Conservation (phyloP, 179 eudicot genomes). For the Carnegiea gigantea region DNA sequence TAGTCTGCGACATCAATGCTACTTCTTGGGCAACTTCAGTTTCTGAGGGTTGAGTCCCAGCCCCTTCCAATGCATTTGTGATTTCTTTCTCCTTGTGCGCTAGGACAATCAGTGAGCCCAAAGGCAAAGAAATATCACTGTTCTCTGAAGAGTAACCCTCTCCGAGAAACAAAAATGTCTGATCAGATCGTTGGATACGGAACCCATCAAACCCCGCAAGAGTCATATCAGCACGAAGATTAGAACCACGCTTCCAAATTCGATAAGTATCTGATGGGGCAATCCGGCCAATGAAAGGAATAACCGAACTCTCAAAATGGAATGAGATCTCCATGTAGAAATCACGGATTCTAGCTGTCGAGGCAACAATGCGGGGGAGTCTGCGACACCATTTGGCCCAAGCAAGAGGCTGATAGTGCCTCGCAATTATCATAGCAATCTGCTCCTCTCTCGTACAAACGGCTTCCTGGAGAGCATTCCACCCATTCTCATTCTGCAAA, state of each 20-base stretch:
- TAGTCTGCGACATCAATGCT: slow-evolving; percentile 84
- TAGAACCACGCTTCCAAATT: slow-evolving; percentile 89
- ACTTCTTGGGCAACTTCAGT: slow-evolving; percentile 88
- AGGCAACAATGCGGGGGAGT: slow-evolving; percentile 77
- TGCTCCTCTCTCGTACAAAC: slow-evolving; percentile 82
- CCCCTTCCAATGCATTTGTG: slow-evolving; percentile 93
- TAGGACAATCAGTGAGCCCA: slow-evolving; percentile 75
- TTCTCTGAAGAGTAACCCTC: slow-evolving; percentile 72
- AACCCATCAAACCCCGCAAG: slow-evolving; percentile 95
- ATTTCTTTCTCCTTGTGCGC: slow-evolving; percentile 85
- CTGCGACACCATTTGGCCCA: slow-evolving; percentile 97
- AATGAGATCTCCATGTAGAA: slow-evolving; percentile 95
- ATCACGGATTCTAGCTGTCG: slow-evolving; percentile 72
- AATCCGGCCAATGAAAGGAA: slow-evolving; percentile 79
- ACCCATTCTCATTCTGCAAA: slow-evolving; percentile 85
- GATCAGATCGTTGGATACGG: slow-evolving; percentile 86
- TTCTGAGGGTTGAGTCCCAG: slow-evolving; percentile 82
- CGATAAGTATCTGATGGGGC: slow-evolving; percentile 90
- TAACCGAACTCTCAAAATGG: slow-evolving; percentile 89
- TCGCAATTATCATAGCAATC: slow-evolving; percentile 84
- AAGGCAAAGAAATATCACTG: slow-evolving; percentile 60
- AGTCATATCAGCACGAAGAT: slow-evolving; percentile 91
- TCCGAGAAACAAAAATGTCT: slow-evolving; percentile 80
- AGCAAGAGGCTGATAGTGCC: slow-evolving; percentile 84
- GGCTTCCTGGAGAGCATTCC: slow-evolving; percentile 94